phyloP scores from a whole-genome alignment of 768 basidiomycete genomes.

The Boletellus ananas region DNA sequence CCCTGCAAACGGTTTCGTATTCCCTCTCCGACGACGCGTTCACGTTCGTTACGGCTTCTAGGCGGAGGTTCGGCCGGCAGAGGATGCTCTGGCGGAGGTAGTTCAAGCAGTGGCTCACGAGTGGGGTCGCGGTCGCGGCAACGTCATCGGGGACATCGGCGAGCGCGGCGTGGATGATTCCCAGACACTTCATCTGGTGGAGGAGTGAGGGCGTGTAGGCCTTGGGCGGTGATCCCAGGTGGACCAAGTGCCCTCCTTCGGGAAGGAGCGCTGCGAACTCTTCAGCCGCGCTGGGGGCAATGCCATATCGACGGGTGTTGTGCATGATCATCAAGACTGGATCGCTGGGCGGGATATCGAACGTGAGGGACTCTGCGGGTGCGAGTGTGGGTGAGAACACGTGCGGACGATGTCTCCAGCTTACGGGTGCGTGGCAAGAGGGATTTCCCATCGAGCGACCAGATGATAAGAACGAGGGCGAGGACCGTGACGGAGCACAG shows the following conservation, averaged over 20 bases:
- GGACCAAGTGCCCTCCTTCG: constrained; percentile 28
- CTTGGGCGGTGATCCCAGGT: constrained; percentile 16
- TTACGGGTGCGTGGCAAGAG: background rate
- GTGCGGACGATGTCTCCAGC: background rate
- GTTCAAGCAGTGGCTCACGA: constrained; percentile 33
- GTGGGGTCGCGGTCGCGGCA: background rate
- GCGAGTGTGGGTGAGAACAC: background rate
- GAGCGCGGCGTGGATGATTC: constrained; percentile 29
- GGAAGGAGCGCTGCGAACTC: constrained; percentile 33
- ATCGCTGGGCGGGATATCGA: constrained; percentile 6
- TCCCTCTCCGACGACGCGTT: constrained; percentile 7
- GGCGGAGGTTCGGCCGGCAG: constrained; percentile 26
- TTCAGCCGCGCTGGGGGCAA: constrained; percentile 10
- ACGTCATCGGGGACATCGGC: constrained; percentile 5
- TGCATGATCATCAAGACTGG: constrained; percentile 23
- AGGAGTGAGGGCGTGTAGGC: constrained; percentile 37
- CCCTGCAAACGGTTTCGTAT: constrained; percentile 23
- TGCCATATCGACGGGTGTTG: constrained; percentile 21
- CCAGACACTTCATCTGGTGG: constrained; percentile 40
- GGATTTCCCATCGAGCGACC: background rate
- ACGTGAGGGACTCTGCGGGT: constrained; percentile 1
- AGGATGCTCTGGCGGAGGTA: constrained; percentile 33
- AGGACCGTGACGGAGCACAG: background rate
- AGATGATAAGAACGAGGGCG: background rate
- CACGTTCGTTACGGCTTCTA: constrained; percentile 23